Evolutionary conservation across 495 filamentous ascomycete species (phyloP).

Genomic region (Rusavskia elegans): DNA sequence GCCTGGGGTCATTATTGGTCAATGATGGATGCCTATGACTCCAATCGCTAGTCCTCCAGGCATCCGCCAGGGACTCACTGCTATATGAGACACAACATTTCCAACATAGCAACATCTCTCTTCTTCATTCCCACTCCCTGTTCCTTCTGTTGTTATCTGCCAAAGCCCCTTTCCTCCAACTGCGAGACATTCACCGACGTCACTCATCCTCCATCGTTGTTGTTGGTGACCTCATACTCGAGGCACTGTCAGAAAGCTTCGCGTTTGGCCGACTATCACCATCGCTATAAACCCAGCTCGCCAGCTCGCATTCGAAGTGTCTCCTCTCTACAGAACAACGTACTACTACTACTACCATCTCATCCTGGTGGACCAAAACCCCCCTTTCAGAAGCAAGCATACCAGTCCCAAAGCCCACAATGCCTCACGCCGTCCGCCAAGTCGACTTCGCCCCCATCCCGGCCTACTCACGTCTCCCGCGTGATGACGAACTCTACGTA

Average conservation of each 20-base stretch:
- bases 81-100: background rate
- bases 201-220: background rate
- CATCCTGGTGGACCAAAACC: background rate
- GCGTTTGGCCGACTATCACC: background rate
- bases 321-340: conserved; percentile 5
- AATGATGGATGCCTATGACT: background rate
- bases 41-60: background rate
- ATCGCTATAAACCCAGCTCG: conserved; percentile 1
- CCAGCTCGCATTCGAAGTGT: conserved; percentile 5
- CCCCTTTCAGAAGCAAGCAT: background rate
- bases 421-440: conserved; percentile 4
- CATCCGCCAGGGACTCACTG: background rate
- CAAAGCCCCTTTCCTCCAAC: background rate
- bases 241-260: background rate
- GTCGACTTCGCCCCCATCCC: conserved; percentile 12
- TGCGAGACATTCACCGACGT: background rate
- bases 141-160: background rate
- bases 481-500: conserved; percentile 27
- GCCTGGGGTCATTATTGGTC: background rate
- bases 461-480: conserved; percentile 22
- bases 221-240: background rate
- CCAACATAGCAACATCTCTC: background rate
- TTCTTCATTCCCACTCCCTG: background rate
- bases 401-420: background rate
- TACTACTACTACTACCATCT: conserved; percentile 6